Percentiles rank a stretch among this genome's conserved stretches.
Evolutionary conservation across 768 basidiomycete species (phyloP).

Genomic region (Boletellus ananiceps): DNA sequence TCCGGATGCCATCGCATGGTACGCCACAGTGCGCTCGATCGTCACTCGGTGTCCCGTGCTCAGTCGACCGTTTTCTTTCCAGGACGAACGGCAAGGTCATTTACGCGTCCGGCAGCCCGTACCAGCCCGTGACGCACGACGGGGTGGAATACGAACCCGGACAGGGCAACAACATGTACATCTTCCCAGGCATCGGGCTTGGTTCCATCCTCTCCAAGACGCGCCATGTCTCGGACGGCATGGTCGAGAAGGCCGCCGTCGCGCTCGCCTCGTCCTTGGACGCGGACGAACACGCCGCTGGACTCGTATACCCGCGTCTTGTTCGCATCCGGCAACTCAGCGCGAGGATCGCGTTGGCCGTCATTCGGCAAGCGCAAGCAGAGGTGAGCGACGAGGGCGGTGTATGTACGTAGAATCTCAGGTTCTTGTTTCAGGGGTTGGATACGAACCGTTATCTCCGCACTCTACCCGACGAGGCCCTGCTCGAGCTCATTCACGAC

Average conservation of each 20-base stretch:
- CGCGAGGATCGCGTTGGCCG: slow-evolving; percentile 54
- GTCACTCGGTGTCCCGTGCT: background rate
- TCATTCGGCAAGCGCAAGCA: slow-evolving; percentile 59
- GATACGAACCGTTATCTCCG: slow-evolving; percentile 46
- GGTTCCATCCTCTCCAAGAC: slow-evolving; percentile 58
- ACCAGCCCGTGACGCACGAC: slow-evolving; percentile 46
- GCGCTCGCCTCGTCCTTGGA: slow-evolving; percentile 56
- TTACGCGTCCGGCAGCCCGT: slow-evolving; percentile 73
- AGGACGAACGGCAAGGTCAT: slow-evolving; percentile 65
- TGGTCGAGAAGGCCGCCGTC: slow-evolving; percentile 65
- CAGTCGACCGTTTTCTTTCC: background rate
- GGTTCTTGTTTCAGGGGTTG: slow-evolving; percentile 22
- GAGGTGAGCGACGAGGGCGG: slow-evolving; percentile 40
- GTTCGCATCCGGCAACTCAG: slow-evolving; percentile 64
- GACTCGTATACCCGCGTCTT: slow-evolving; percentile 66
- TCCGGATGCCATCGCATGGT: slow-evolving; percentile 56
- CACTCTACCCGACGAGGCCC: slow-evolving; percentile 42
- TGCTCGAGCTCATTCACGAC: slow-evolving; percentile 46
- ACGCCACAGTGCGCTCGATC: slow-evolving; percentile 3
- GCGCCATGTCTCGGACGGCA: slow-evolving; percentile 55
- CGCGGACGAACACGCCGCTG: slow-evolving; percentile 48
- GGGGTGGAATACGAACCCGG: slow-evolving; percentile 55
- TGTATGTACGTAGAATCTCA: background rate
- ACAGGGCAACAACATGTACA: slow-evolving; percentile 82
- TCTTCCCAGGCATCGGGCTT: slow-evolving; percentile 59